A percentile compares a stretch with the other conserved stretches of the same genome.
Conservation (phyloP, 306 rosid genomes). For the Albizia julibrissin region DNA sequence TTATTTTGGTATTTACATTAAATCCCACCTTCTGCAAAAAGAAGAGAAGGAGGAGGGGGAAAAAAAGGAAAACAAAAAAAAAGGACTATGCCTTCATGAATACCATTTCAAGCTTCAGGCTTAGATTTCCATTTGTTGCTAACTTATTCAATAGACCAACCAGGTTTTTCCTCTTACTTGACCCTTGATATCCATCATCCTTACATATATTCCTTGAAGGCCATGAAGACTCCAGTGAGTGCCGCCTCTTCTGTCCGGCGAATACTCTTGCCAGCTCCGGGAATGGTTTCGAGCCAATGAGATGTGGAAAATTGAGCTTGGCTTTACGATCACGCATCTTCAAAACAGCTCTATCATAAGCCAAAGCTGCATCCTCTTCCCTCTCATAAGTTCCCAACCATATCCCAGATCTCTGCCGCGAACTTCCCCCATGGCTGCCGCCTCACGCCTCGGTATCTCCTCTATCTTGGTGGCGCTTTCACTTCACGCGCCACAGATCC, state of each 20-base stretch:
- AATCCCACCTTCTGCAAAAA: neutral
- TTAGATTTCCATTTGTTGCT: conserved; percentile 13
- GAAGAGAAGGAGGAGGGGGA: too few relatives aligned
- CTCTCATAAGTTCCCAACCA: conserved; percentile 73
- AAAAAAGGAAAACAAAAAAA: neutral
- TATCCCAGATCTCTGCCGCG: conserved; percentile 51
- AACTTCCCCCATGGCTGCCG: conserved; percentile 57
- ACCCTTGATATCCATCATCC: conserved; percentile 8
- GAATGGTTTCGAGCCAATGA: conserved; percentile 24
- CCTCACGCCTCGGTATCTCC: conserved; percentile 50
- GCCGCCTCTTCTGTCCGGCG: neutral
- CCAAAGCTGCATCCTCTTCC: conserved; percentile 59
- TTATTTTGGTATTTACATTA: neutral
- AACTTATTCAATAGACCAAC: conserved; percentile 31
- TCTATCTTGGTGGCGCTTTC: conserved; percentile 3
- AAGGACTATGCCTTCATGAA: neutral
- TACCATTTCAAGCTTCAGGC: neutral
- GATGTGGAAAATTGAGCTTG: conserved; percentile 69
- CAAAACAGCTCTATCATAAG: conserved; percentile 72
- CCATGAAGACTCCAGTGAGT: neutral
- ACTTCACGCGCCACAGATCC: neutral
- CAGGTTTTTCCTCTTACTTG: conserved; percentile 19
- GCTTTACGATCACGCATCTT: conserved; percentile 64
- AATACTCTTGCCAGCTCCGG: neutral
- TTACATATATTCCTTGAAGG: neutral